A percentile compares a stretch with the other conserved stretches of the same genome.
Evolutionary conservation across 2,329 filamentous ascomycete species (phyloP).

Genomic region (Fusarium dimerum): DNA sequence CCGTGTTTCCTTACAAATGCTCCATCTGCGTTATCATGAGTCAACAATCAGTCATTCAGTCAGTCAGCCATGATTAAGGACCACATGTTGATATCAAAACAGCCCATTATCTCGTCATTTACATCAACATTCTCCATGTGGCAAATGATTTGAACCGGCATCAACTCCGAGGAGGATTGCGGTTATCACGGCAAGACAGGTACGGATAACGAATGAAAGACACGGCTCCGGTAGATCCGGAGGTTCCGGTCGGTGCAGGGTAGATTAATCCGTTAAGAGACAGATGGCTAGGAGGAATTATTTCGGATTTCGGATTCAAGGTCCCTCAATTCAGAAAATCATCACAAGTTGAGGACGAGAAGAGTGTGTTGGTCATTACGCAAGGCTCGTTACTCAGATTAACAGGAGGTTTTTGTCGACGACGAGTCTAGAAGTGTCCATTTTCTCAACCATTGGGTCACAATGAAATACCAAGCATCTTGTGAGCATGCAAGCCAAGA

Average conservation of each 20-base stretch:
- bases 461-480: too few species aligned
- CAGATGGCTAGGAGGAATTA: not conserved
- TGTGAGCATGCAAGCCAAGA: too few species aligned
- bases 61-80: not conserved
- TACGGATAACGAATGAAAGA: not conserved
- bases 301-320: not conserved
- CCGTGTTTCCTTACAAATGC: too few species aligned
- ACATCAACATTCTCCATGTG: not conserved
- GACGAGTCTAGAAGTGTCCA: too few species aligned
- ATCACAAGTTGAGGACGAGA: not conserved
- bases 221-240: not conserved
- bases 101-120: not conserved
- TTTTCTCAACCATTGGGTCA: too few species aligned
- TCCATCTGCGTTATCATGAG: not conserved
- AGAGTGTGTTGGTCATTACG: not conserved
- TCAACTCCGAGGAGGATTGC: not conserved
- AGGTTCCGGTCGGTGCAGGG: not conserved
- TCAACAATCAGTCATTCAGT: too few species aligned
- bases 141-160: not conserved
- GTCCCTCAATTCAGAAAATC: not conserved
- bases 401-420: too few species aligned
- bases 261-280: not conserved
- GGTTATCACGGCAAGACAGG: not conserved
- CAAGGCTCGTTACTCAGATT: not conserved
- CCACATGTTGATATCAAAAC: not conserved